Base-by-base conservation (phyloP, 306 rosid species). In the Vigna hirtella region DNA sequence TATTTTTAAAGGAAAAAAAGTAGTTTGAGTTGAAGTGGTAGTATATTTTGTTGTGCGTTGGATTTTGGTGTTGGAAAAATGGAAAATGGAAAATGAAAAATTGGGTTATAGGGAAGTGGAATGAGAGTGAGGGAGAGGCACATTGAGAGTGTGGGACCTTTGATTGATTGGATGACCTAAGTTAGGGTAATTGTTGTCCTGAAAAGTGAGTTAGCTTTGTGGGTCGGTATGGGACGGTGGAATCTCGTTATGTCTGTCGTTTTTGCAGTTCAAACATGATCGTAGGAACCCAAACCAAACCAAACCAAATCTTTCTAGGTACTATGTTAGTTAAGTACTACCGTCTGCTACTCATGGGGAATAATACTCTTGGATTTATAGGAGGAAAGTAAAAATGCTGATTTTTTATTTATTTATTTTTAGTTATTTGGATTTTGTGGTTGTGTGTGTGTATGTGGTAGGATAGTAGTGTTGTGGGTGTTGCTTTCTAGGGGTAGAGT, bases 81-180 rank as follows among this genome's bases (percentile, higher is more conserved):
- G 50, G 16, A 52, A 64, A 12, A 5, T 76, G 52, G 56, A 56
- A 30, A 42, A 71, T 77, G 61, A 32, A 32, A 20, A 2, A 32
- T 65, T 70, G 72, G 64, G 53, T 67, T 82, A 32, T 53, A 56
- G 62, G 76, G 66, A 83, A 66, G 52, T 80, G 86, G 72, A 58
- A 78, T 85, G 22, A 76, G 67, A 56, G 48, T 5, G 82, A 79
- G 79, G 40, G 71, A 24, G 61, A 55, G 79, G 16, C 77, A 24
- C 66, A 61, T 73, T 56, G 84, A 82, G 72, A 79, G 36, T 70
- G 97, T 93, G 96, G 98, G 96, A 38, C 93, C 97, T 87, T 53
- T 89, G 88, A 66, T 88, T 93, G 90, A 80, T 88, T 85, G 81
- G 92, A 89, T 87, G 79, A 82, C 18, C 78, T 73, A 79, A 55